Evolutionary conservation across 1,139 yeast genomes (phyloP).

Genomic region (Nadsonia commutata): DNA sequence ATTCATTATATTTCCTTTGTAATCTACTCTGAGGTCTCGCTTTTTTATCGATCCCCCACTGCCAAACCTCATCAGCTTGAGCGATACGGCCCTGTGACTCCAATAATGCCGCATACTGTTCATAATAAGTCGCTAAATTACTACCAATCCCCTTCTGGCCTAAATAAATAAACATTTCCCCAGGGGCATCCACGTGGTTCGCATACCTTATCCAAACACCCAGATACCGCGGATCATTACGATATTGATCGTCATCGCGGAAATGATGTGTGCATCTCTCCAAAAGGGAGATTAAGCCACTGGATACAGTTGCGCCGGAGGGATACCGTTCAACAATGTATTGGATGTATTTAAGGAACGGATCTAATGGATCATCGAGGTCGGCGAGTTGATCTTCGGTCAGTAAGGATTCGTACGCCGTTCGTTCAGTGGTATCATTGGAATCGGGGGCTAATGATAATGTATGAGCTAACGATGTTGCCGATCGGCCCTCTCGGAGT

Average conservation of each 20-base stretch:
- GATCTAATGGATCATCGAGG: constrained; percentile 68
- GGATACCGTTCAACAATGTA: constrained; percentile 62
- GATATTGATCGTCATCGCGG: constrained; percentile 49
- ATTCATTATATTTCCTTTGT: constrained; percentile 33
- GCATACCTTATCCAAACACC: constrained; percentile 70
- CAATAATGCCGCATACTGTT: constrained; percentile 57
- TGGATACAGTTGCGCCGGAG: constrained; percentile 49
- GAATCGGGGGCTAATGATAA: constrained; percentile 18
- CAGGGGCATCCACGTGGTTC: constrained; percentile 51
- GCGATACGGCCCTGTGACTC: constrained; percentile 35
- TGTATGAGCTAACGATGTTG: constrained; percentile 36
- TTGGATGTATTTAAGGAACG: constrained; percentile 52
- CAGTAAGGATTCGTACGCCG: constrained; percentile 30
- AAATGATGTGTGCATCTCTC: constrained; percentile 64
- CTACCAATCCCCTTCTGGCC: constrained; percentile 62
- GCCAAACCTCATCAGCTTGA: constrained; percentile 53
- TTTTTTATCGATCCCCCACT: constrained; percentile 39
- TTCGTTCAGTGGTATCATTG: constrained; percentile 13
- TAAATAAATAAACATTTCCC: constrained; percentile 58
- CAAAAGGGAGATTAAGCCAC: constrained; percentile 49
- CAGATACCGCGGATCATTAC: constrained; percentile 68
- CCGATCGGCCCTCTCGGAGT: constrained; percentile 58
- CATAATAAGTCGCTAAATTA: constrained; percentile 57
- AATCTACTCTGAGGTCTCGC: constrained; percentile 57
- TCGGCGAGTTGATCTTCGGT: constrained; percentile 31